These are phyloP conservation scores for Glonium stellatum DNA, from an alignment of 495 filamentous ascomycete species.

Conservation along the genomic window DNA sequence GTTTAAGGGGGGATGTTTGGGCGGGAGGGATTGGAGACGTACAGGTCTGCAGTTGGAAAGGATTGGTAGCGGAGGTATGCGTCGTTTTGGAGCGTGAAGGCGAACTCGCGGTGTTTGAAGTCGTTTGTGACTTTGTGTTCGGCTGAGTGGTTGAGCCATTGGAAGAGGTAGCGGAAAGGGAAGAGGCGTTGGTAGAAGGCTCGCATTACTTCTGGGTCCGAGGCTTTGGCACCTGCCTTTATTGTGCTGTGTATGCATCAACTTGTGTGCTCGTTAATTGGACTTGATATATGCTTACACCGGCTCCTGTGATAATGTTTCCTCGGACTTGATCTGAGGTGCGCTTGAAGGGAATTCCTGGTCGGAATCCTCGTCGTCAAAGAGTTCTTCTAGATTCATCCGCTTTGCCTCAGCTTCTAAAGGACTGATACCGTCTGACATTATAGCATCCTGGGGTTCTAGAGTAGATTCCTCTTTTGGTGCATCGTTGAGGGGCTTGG, in stretches of 20 bases:
- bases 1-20: neutral
- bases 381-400: conserved; percentile 74
- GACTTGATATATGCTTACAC: conserved; percentile 26
- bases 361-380: conserved; percentile 70
- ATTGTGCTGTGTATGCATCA: conserved; percentile 13
- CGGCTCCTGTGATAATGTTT: conserved; percentile 40
- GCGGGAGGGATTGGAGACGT: conserved; percentile 29
- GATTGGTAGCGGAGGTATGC: conserved; percentile 89
- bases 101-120: conserved; percentile 90
- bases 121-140: conserved; percentile 76
- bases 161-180: conserved; percentile 90
- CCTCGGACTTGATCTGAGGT: conserved; percentile 36
- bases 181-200: conserved; percentile 94
- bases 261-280: neutral
- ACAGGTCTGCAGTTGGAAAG: conserved; percentile 79
- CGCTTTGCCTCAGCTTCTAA: conserved; percentile 31
- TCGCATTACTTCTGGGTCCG: conserved; percentile 76
- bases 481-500: neutral
- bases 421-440: conserved; percentile 17
- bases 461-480: conserved; percentile 14
- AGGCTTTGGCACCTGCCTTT: conserved; percentile 33
- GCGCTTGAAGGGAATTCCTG: conserved; percentile 63
- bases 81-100: conserved; percentile 83
- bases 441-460: conserved; percentile 8
- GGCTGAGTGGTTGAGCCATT: conserved; percentile 95